phyloP scores from a whole-genome alignment of 2,329 filamentous ascomycete genomes.

The Alternaria incomplexa region DNA sequence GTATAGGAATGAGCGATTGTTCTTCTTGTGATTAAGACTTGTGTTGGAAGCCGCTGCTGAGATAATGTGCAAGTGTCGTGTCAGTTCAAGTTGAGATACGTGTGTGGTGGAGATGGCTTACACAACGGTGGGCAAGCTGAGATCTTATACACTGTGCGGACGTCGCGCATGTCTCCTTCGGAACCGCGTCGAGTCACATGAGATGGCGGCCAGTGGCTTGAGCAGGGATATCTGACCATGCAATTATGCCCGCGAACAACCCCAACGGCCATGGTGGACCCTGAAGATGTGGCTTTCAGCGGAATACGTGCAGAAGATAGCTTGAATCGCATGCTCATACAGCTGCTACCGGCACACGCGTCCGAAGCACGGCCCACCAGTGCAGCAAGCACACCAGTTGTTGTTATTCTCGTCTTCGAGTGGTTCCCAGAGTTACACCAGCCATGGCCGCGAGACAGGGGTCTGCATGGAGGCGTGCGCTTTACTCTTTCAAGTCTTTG shows the following conservation, averaged over 20 bases:
- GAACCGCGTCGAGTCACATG: conserved; percentile 27
- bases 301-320: conserved; percentile 34
- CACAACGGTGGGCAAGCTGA: conserved; percentile 38
- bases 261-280: conserved; percentile 32
- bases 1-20: neutral
- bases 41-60: neutral
- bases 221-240: conserved; percentile 28
- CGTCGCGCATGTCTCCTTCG: conserved; percentile 25
- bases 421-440: conserved; percentile 38
- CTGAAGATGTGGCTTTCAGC: conserved; percentile 24
- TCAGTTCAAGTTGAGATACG: conserved; percentile 22
- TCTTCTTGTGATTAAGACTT: neutral
- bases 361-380: conserved; percentile 31
- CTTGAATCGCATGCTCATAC: conserved; percentile 15
- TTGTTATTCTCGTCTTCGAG: conserved; percentile 42
- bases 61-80: conserved; percentile 3
- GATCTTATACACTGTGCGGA: conserved; percentile 42
- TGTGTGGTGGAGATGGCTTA: conserved; percentile 37
- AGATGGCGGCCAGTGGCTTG: conserved; percentile 25
- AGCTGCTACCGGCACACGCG: conserved; percentile 30
- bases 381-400: conserved; percentile 33
- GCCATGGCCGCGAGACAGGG: conserved; percentile 23
- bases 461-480: conserved; percentile 31
- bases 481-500: conserved; percentile 37
- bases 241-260: conserved; percentile 27